These are phyloP conservation scores for Alternaria sp. DNA, from an alignment of 2,329 filamentous ascomycete genomes.

Conservation along the genomic window DNA sequence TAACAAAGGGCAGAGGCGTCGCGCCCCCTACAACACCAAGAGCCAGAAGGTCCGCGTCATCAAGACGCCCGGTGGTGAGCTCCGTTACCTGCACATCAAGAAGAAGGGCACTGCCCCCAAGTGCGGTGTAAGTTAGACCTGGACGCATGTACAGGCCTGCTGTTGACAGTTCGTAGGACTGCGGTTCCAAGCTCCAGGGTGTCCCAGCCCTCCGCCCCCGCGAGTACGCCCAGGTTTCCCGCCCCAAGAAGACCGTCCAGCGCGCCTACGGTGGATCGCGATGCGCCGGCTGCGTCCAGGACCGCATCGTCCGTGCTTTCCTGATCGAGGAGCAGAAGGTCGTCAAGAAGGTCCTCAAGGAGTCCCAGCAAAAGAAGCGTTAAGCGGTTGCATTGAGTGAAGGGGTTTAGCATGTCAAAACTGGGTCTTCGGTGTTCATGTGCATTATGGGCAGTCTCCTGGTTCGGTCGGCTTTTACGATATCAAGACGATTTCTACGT, in stretches of 20 bases:
- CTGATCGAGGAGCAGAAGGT: conserved; percentile 99
- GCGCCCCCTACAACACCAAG: conserved; percentile 87
- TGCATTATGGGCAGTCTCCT: conserved; percentile 53
- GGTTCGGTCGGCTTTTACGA: conserved; percentile 50
- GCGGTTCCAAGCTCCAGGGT: conserved; percentile 94
- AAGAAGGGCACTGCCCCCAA: conserved; percentile 98
- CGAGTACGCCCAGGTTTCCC: conserved; percentile 96
- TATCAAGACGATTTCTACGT: conserved; percentile 50
- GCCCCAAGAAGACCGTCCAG: conserved; percentile 99
- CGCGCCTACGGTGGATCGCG: conserved; percentile 96
- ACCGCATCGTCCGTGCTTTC: conserved; percentile 97
- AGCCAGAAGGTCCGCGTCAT: conserved; percentile 88
- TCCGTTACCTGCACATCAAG: conserved; percentile 98
- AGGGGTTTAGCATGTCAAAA: conserved; percentile 47
- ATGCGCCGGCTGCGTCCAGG: conserved; percentile 98
- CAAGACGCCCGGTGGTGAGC: conserved; percentile 89
- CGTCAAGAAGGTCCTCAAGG: conserved; percentile 99
- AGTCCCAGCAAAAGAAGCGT: conserved; percentile 81
- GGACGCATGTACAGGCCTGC: not conserved
- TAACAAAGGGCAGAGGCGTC: conserved; percentile 60
- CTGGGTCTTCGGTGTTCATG: conserved; percentile 53
- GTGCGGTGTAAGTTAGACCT: conserved; percentile 63
- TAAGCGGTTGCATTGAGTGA: conserved; percentile 44
- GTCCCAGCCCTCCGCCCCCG: conserved; percentile 97
- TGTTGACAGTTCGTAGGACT: conserved; percentile 73